Base-by-base conservation (phyloP, 495 filamentous ascomycete genomes). In the Daldinia grandis region DNA sequence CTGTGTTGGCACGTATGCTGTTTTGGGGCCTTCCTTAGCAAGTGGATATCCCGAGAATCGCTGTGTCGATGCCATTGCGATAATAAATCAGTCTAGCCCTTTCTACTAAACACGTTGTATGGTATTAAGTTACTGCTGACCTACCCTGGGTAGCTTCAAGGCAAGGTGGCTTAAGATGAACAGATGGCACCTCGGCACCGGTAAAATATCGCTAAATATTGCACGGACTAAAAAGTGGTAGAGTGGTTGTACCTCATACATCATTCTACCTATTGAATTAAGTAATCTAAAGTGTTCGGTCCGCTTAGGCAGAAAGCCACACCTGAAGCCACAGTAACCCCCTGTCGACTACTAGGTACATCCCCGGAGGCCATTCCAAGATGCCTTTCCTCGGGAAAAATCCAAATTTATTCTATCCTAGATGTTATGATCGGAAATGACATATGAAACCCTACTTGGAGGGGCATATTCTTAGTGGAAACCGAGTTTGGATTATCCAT, bases 31-130 rank as follows among this genome's bases (percentile, higher is more conserved):
- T 50, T 76, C 71, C 21, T 58, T 69, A 19, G 73, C 67, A 3
- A 65, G 55, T 24, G 75, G 75, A 31, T 77, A 77, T 19, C 75
- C 75, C 0, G 62, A 65, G 33, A 76, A 77, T 17, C 70, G 62
- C 57, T 62, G 71, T 9, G 55, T 57, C 3, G 75, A 58, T 15
- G 35, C 33, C 62, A 74, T 74, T 35, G 37, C n/a, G 12, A 17
- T 17, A 38, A 59, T 28, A 38, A 28, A 15, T 4, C 5, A 44
- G 30, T 44, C 8, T 4, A n/a, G 17, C 21, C 25, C 37, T 12
- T 50, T 30, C 15, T 31, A 19, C 15, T 5, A 47, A 38, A 57
- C 19, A 31, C 51, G 62, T 57, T 42, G 37, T 59, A 40, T n/a
- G 14, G 44, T 42, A 27, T 49, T 38, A 66, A 19, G 21, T 65